Evolutionary conservation across 139 green algal species (phyloP), one percentile per base, ranked within the genome.

Genomic region (Pedinophyceae sp.): DNA sequence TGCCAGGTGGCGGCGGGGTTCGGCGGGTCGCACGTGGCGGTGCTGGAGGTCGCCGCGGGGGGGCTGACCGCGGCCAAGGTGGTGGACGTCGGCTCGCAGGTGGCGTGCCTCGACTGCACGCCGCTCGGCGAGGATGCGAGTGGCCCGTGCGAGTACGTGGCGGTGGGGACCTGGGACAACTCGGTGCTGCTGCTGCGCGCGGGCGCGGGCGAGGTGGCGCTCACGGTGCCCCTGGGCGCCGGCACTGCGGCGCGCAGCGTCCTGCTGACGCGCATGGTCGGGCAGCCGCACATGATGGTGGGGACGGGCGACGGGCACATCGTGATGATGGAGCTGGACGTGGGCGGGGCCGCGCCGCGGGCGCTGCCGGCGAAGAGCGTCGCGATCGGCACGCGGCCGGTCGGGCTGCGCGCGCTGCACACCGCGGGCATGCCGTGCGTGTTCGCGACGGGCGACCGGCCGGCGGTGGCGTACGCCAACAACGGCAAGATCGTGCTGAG

Each of bases 401-500:
- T 96, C 59, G 74, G 71, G 29, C 70, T 98, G 50, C 66, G 70
- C 20, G 62, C 70, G 2, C 93, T 95, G 59, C 50, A 22, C 43
- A 34, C 38, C 25, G 62, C 46, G 15, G 75, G 75, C 27, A 43
- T 63, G 18, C 63, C 58, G 4, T 64, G 84, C 49, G 86, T 96
- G 19, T 97, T 98, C 80, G 89, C 89, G 13, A 83, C 81, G 24
- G 80, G 57, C 7, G 90, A 98, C 70, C 75, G 90, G 0, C 90
- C 90, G n/a, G 94, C 90, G 13, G 74, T 98, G 39, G 86, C 96
- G 4, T 89, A 97, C 69, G 69, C 54, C 29, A 64, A 61, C 68
- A 93, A 93, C 67, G 68, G 64, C 29, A 96, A 97, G 70, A 74
- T 98, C 26, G 60, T 97, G n/a, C 95, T 89, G 69, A 88, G 71